These are phyloP conservation scores for Inga leiocalycina DNA, from an alignment of 306 rosid species.

Conservation along the genomic window DNA sequence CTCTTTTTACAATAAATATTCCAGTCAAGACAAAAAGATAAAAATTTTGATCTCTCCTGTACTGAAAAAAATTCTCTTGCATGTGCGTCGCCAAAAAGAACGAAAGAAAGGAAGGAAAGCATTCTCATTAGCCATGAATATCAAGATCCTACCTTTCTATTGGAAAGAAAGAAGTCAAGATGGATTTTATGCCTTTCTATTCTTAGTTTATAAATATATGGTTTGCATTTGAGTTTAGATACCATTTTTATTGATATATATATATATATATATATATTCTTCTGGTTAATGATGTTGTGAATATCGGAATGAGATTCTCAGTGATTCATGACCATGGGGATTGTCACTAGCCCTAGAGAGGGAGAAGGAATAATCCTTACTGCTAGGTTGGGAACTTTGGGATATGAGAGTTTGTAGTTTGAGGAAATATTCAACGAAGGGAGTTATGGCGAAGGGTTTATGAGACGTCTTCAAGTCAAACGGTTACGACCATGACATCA, in stretches of 20 bases:
- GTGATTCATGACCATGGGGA: background rate
- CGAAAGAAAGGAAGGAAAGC: no score
- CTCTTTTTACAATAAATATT: background rate
- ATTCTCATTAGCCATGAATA: background rate
- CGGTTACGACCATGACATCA: conserved; percentile 81
- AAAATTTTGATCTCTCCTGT: background rate
- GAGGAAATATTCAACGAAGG: conserved; percentile 47
- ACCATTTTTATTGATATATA: no score
- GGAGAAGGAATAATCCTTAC: background rate
- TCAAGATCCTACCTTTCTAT: background rate
- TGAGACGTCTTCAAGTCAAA: conserved; percentile 57
- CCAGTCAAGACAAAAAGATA: background rate
- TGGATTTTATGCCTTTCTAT: background rate
- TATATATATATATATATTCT: no score
- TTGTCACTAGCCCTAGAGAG: background rate
- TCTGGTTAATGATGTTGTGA: background rate
- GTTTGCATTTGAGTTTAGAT: background rate
- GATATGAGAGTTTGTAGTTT: background rate
- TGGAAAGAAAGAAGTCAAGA: background rate
- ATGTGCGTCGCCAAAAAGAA: background rate
- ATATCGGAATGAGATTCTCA: background rate
- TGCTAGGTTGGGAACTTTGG: background rate
- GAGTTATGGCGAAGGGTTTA: conserved; percentile 50
- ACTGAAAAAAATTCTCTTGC: background rate
- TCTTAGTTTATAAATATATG: no score